Evolutionary conservation across 73 alveolate species (phyloP).

Genomic region (Paraurostyla sp.): DNA sequence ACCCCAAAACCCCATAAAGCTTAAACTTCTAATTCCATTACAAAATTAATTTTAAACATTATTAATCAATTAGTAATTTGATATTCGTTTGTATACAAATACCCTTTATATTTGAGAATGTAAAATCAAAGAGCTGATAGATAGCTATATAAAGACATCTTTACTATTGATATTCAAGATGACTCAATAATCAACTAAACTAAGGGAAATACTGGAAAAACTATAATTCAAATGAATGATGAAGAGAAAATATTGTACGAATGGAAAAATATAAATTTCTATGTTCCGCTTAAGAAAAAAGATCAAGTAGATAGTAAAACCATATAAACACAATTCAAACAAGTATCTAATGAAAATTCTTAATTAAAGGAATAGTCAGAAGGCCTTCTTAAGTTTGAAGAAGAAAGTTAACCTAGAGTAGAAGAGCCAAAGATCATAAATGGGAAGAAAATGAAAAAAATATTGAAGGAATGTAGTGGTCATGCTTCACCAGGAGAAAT

Average conservation of each 20-base stretch:
- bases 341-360: not conserved
- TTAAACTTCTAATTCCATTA: too few relatives aligned
- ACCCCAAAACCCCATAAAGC: too few relatives aligned
- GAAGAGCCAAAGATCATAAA: not conserved
- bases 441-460: conserved; percentile 24
- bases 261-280: conserved; percentile 39
- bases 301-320: not conserved
- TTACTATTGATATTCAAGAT: too few relatives aligned
- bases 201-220: too few relatives aligned
- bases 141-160: too few relatives aligned
- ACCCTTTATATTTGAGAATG: too few relatives aligned
- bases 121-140: too few relatives aligned
- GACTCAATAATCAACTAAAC: too few relatives aligned
- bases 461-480: conserved; percentile 49
- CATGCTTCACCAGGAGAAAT: conserved; percentile 72
- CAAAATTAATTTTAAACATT: too few relatives aligned
- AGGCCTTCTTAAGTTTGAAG: not conserved
- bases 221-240: too few relatives aligned
- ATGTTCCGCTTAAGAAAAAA: conserved; percentile 9
- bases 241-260: not conserved
- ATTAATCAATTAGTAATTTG: too few relatives aligned
- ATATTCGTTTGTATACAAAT: too few relatives aligned
- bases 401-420: not conserved
- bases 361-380: not conserved
- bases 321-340: not conserved